phyloP scores from a whole-genome alignment of 495 filamentous ascomycete genomes.

The Mytilinidion resinicola region DNA sequence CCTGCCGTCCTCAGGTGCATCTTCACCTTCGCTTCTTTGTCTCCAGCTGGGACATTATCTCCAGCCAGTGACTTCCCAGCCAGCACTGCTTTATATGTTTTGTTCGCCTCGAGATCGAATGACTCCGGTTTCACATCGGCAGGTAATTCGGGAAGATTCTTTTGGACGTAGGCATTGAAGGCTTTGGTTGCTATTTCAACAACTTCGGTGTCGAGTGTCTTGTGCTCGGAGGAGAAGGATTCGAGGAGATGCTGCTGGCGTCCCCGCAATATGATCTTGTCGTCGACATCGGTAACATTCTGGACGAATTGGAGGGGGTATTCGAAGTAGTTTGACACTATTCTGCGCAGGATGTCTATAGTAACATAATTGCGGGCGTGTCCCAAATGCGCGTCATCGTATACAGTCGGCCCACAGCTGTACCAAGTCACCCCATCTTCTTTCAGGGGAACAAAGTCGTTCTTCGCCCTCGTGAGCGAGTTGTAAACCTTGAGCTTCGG shows the following conservation, averaged over 20 bases:
- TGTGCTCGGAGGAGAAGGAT: slow-evolving; percentile 45
- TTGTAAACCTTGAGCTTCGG: slow-evolving; percentile 25
- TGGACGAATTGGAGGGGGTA: slow-evolving; percentile 87
- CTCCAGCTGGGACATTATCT: slow-evolving; percentile 55
- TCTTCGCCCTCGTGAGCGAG: slow-evolving; percentile 30
- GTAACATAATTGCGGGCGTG: slow-evolving; percentile 93
- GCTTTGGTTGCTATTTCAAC: slow-evolving; percentile 56
- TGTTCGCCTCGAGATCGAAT: slow-evolving; percentile 51
- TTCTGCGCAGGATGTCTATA: slow-evolving; percentile 85
- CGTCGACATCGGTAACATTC: slow-evolving; percentile 76
- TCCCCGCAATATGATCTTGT: slow-evolving; percentile 86
- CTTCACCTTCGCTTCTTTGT: slow-evolving; percentile 77
- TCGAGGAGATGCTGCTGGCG: slow-evolving; percentile 69
- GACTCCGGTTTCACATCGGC: slow-evolving; percentile 41
- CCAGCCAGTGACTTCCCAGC: slow-evolving; percentile 54
- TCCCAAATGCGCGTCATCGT: slow-evolving; percentile 79
- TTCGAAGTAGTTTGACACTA: slow-evolving; percentile 78
- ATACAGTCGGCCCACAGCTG: slow-evolving; percentile 71
- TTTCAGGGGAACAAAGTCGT: slow-evolving; percentile 59
- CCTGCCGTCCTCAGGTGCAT: slow-evolving; percentile 80
- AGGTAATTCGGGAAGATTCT: slow-evolving; percentile 64
- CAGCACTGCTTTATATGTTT: slow-evolving; percentile 58
- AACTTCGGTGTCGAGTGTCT: slow-evolving; percentile 43
- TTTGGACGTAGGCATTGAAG: slow-evolving; percentile 64
- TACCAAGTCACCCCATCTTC: slow-evolving; percentile 78